Evolutionary conservation across 1,284 basidiomycete genomes (phyloP), one percentile per base, ranked within the genome.

Genomic region (Tremellales sp.): DNA sequence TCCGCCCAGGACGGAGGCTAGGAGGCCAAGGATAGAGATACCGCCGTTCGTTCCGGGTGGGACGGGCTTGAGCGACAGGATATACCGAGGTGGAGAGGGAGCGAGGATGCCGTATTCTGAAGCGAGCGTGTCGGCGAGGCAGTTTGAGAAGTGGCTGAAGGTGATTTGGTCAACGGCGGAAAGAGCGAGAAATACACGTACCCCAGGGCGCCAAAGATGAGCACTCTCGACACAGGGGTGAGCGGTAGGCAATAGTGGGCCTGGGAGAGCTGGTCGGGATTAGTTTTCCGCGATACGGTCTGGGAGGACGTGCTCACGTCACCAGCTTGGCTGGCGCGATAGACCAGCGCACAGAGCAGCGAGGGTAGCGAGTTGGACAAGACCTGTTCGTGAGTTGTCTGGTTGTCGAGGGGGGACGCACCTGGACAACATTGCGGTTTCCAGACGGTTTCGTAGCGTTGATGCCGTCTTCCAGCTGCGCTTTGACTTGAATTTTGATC

Each of bases 31-130:
- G 0, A 77, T 45, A 1, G 87, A 87, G 53, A 97, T 78, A 1
- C 80, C 93, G 8, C 93, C 93, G 64, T 97, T 97, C 1, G 93
- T 95, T 1, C 93, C 93, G 0, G 85, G 84, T 1, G 91, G 91
- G 0, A 93, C 88, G 0, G 72, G 57, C 47, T 76, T 76, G 38
- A 84, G 68, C 1, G 85, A 89, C 2, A 88, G 88, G 57, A 90
- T 79, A 25, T 92, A 79, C 33, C 81, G 68, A 0, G 91, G 91
- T 4, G 76, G 76, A 4, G 79, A 76, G 14, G 66, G 68, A 16
- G 87, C 84, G 39, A 90, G 78, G 61, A 90, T 92, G 25, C 91
- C 91, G 19, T 94, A 79, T 71, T 61, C 58, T 2, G 68, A 71
- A 3, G 68, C 66, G 32, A 60, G 56, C 6, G 63, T 67, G 49